Evolutionary conservation across 169 alveolate species (phyloP).

Genomic region (Plasmodium coatneyi): DNA sequence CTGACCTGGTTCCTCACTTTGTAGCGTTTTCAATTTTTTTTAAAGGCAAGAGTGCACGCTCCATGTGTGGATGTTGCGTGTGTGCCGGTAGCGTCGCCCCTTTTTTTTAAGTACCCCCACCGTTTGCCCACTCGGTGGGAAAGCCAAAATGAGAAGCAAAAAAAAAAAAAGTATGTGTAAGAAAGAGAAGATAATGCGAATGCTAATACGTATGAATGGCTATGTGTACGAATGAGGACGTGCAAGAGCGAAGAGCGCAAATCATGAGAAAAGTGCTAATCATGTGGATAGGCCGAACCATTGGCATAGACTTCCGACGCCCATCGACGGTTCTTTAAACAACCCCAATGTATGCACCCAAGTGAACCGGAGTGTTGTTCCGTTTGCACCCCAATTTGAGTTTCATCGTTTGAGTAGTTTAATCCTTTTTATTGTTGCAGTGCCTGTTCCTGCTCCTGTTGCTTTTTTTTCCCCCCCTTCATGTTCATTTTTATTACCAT

Average conservation of each 20-base stretch:
- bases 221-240: not conserved
- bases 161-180: not conserved
- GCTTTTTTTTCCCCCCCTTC: not conserved
- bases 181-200: not conserved
- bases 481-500: not conserved
- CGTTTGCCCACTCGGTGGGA: not conserved
- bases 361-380: not conserved
- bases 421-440: not conserved
- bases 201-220: not conserved
- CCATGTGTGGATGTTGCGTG: not conserved
- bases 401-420: not conserved
- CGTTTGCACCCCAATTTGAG: not conserved
- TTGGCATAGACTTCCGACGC: not conserved
- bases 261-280: not conserved
- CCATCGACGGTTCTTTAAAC: not conserved
- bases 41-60: not conserved
- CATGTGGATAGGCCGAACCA: not conserved
- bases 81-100: not conserved
- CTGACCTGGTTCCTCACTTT: not conserved
- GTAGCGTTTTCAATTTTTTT: constrained; percentile 4
- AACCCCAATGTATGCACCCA: not conserved
- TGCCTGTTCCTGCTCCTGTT: not conserved
- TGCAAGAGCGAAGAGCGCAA: not conserved
- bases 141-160: not conserved
- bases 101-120: not conserved